Conservation (phyloP, 495 filamentous ascomycete species). For the Penicillium pancosmium region DNA sequence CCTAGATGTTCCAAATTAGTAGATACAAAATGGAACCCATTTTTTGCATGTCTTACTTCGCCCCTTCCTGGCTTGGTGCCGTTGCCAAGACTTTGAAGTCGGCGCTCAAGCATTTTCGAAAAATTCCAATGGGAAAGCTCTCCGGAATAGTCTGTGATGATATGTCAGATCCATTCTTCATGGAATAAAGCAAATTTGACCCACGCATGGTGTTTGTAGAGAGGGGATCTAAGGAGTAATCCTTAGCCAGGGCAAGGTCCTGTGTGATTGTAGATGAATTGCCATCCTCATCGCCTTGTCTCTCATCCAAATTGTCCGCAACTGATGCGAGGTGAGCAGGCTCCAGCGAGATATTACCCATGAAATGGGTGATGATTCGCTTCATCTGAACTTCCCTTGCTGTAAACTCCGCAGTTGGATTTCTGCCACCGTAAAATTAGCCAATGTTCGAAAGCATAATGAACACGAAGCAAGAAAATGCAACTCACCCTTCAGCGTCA, state of each 20-base stretch:
- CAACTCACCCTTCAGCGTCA: background rate
- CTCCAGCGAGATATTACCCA: conserved; percentile 22
- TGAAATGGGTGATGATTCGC: conserved; percentile 20
- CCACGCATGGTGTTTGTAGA: conserved; percentile 24
- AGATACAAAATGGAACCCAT: no score
- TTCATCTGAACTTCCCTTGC: conserved; percentile 12
- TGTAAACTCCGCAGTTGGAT: background rate
- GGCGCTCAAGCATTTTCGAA: conserved; percentile 46
- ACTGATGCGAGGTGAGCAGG: conserved; percentile 6
- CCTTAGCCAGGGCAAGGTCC: conserved; percentile 1
- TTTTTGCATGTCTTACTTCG: conserved; percentile 22
- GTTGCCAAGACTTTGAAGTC: conserved; percentile 33
- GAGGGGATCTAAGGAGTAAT: conserved; percentile 22
- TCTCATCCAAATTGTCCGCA: conserved; percentile 7
- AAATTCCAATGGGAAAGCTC: conserved; percentile 54
- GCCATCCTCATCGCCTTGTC: background rate
- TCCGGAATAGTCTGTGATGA: conserved; percentile 43
- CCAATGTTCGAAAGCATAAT: background rate
- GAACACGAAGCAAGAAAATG: background rate
- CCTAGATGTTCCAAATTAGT: background rate
- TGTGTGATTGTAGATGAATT: background rate
- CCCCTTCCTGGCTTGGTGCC: conserved; percentile 1
- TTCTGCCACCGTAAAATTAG: background rate
- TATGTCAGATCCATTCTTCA: background rate
- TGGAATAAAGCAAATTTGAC: background rate